These are phyloP conservation scores for Aspergillus neoniger DNA, from an alignment of 2,329 filamentous ascomycete species.

Conservation along the genomic window DNA sequence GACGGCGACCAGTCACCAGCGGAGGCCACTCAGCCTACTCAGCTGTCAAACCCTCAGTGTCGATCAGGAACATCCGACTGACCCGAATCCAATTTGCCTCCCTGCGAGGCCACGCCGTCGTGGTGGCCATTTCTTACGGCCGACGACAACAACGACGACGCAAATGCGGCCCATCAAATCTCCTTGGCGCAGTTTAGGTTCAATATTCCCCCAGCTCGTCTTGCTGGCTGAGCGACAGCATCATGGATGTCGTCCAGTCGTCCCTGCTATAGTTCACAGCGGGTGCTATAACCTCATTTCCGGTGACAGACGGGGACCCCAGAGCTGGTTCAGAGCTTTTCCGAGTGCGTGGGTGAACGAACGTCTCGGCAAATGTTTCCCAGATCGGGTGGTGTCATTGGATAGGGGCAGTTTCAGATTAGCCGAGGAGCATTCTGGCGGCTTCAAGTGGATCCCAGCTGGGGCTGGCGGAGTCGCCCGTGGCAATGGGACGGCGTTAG, in stretches of 20 bases:
- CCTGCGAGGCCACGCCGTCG: background rate
- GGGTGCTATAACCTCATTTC: conserved; percentile 3
- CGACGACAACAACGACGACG: conserved; percentile 4
- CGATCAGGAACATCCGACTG: conserved; percentile 15
- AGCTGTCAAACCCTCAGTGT: conserved; percentile 9
- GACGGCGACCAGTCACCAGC: conserved; percentile 4
- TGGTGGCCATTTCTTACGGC: background rate
- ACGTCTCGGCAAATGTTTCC: conserved; percentile 24
- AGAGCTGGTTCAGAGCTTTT: conserved; percentile 16
- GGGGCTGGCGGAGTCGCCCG: conserved; percentile 6
- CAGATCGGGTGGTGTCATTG: conserved; percentile 4
- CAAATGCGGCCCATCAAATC: background rate
- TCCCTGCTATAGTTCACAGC: background rate
- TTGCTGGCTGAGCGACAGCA: background rate
- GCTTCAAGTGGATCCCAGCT: conserved; percentile 6
- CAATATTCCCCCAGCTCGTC: background rate
- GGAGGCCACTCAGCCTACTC: conserved; percentile 3
- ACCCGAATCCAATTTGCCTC: conserved; percentile 9
- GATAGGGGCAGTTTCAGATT: conserved; percentile 25
- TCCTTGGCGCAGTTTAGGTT: background rate
- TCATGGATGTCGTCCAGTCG: background rate
- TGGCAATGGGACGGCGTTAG: conserved; percentile 7
- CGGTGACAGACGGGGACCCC: conserved; percentile 5
- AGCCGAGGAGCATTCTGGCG: conserved; percentile 19
- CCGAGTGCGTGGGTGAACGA: conserved; percentile 20